Evolutionary conservation across 495 filamentous ascomycete genomes (phyloP).

Genomic region (Aspergillus saccharolyticus): DNA sequence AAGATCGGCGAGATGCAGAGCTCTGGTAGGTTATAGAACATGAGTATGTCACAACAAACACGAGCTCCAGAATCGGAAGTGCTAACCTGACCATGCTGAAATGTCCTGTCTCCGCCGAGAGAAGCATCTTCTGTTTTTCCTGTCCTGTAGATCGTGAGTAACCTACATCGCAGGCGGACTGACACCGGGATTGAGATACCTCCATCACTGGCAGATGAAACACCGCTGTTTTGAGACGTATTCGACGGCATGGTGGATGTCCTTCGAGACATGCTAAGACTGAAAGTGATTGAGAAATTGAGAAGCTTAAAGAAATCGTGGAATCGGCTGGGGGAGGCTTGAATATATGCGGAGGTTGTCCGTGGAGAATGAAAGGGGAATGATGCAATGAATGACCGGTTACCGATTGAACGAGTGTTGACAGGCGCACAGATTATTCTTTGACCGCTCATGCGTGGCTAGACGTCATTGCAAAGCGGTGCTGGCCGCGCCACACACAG

Average conservation of each 20-base stretch:
- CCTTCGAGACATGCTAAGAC: constrained; percentile 45
- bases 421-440: constrained; percentile 30
- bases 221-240: constrained; percentile 30
- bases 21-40: constrained; percentile 41
- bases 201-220: constrained; percentile 34
- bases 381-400: constrained; percentile 23
- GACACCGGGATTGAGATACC: constrained; percentile 25
- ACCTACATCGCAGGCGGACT: constrained; percentile 1
- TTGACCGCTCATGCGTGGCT: constrained; percentile 14
- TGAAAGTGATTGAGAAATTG: constrained; percentile 8
- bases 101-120: constrained; percentile 70
- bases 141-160: constrained; percentile 47
- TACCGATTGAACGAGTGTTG: constrained; percentile 30
- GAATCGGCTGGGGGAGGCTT: not conserved
- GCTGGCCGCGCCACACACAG: constrained; percentile 27
- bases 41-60: constrained; percentile 14
- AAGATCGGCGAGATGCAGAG: constrained; percentile 88
- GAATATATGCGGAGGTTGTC: constrained; percentile 2
- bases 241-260: constrained; percentile 38
- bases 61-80: constrained; percentile 1
- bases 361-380: constrained; percentile 19
- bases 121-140: constrained; percentile 82
- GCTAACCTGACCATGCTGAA: constrained; percentile 67
- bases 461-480: constrained; percentile 38
- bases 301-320: constrained; percentile 3